Evolutionary conservation across 1,139 yeast species (phyloP).

Genomic region (Hansenula lynferdii): DNA sequence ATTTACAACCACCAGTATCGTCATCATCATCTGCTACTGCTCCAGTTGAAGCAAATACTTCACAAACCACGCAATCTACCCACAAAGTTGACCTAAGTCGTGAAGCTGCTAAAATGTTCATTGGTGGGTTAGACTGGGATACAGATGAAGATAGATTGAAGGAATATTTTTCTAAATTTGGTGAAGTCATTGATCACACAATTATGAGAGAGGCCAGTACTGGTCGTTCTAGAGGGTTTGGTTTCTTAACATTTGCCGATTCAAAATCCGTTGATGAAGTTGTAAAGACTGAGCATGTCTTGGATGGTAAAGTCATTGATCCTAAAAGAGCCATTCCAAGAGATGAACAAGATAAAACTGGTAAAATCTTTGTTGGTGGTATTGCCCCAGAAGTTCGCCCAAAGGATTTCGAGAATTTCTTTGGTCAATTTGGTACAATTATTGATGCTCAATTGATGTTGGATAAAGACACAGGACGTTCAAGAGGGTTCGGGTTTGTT

Average conservation of each 20-base stretch:
- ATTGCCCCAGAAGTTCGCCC: constrained; percentile 95
- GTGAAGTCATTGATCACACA: constrained; percentile 84
- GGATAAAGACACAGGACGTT: constrained; percentile 96
- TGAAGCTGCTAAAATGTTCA: constrained; percentile 87
- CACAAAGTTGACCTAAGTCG: constrained; percentile 38
- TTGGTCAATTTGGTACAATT: constrained; percentile 86
- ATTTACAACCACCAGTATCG: too few species aligned
- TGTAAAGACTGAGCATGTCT: constrained; percentile 78
- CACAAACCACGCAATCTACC: constrained; percentile 3
- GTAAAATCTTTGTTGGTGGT: constrained; percentile 98
- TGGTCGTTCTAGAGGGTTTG: constrained; percentile 96
- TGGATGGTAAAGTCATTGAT: constrained; percentile 96
- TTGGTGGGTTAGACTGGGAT: constrained; percentile 99
- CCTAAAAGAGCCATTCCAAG: constrained; percentile 98
- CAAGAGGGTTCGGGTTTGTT: constrained; percentile 97
- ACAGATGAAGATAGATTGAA: constrained; percentile 84
- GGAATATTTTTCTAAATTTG: constrained; percentile 83
- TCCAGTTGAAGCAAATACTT: too few species aligned
- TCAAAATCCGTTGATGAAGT: constrained; percentile 85
- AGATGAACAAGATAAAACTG: constrained; percentile 97
- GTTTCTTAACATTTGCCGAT: constrained; percentile 84
- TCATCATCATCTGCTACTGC: not conserved
- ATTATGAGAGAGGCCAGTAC: constrained; percentile 91
- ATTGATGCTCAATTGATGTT: constrained; percentile 98
- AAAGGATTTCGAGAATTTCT: constrained; percentile 82